Base-by-base conservation (phyloP, 257 asterid species). In the Gentiana straminea region DNA sequence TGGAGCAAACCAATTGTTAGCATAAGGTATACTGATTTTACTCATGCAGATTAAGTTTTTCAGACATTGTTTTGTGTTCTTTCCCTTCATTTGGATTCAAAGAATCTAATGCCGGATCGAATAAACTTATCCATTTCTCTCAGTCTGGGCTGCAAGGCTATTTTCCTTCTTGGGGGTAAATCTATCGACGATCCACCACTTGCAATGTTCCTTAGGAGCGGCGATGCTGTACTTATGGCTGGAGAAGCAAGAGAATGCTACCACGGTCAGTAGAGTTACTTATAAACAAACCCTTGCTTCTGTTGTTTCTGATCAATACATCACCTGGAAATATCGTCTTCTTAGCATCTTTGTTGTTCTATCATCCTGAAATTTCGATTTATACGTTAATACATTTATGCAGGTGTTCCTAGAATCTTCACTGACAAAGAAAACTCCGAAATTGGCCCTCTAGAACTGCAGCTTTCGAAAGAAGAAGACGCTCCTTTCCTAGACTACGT, bases 1-100 rank as follows among this genome's bases (percentile, higher is more conserved):
- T 91, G 96, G 98, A 87, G 88, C 73, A 87, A 87, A 71, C 98
- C 98, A 49, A 91, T 91, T 50, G 96, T 91, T 53, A 91, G 98
- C 93, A 77, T 91, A 79, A 91, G 98, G 98, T 86, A 68, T 59
- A 61, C 2, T 35, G 35, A 24, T 65, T 57, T 33, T 33, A 34
- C 62, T 57, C 48, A 41, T 55, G 34, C 59, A 51, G 7, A 41
- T 5, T 4, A 41, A 2, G 46, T 12, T 41, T 50, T 54, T 3
- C 3, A 9, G 33, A 3, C 24, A 33, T 7, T 61, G 33, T 49
- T 43, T 24, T 54, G 10, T 51, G 24, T 24, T 4, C 61, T 57
- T 38, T 51, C 55, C 13, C 49, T 39, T 59, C 49, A 37, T 53
- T 45, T 49, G 58, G 49, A 43, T 33, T 34, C 2, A 33, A n/a